These are phyloP conservation scores for Neurospora crassa DNA, from an alignment of 2,329 filamentous ascomycete species.

Conservation along the genomic window DNA sequence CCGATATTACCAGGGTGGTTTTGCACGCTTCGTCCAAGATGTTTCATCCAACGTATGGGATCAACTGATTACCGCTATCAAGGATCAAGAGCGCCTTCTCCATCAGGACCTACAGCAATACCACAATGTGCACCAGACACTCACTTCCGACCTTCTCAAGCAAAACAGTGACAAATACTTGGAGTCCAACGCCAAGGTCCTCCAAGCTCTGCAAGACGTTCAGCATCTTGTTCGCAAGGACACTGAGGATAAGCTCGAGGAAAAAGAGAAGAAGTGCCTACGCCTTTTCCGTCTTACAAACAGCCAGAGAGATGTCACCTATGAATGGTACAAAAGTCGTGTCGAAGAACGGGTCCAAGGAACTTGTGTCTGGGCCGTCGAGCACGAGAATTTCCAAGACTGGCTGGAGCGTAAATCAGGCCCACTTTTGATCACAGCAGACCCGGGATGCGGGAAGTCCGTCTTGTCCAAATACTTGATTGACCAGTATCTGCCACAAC, in stretches of 20 bases:
- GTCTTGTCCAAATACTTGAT: slow-evolving; percentile 27
- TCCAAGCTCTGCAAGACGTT: not conserved
- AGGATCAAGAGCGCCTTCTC: not conserved
- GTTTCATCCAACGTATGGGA: not conserved
- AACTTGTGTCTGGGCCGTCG: slow-evolving; percentile 26
- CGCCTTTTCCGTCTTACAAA: slow-evolving; percentile 5
- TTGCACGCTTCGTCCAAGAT: slow-evolving; percentile 2
- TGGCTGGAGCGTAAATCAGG: slow-evolving; percentile 23
- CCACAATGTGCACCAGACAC: not conserved
- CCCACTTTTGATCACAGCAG: slow-evolving; percentile 26
- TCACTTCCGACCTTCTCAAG: not conserved
- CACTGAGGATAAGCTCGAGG: not conserved
- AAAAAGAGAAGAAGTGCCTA: slow-evolving; percentile 1
- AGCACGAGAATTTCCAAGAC: slow-evolving; percentile 20
- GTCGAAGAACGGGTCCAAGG: slow-evolving; percentile 16
- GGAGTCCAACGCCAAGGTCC: not conserved
- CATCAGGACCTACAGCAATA: not conserved
- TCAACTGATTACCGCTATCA: not conserved
- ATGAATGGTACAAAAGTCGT: slow-evolving; percentile 24
- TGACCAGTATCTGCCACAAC: slow-evolving; percentile 18
- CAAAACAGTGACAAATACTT: not conserved
- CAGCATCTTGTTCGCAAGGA: not conserved
- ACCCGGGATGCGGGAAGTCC: slow-evolving; percentile 31
- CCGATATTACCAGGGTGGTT: slow-evolving; percentile 7
- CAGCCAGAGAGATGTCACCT: slow-evolving; percentile 11